Conservation (phyloP, 2,329 filamentous ascomycete species). For the Ceratocystis huliohia region DNA sequence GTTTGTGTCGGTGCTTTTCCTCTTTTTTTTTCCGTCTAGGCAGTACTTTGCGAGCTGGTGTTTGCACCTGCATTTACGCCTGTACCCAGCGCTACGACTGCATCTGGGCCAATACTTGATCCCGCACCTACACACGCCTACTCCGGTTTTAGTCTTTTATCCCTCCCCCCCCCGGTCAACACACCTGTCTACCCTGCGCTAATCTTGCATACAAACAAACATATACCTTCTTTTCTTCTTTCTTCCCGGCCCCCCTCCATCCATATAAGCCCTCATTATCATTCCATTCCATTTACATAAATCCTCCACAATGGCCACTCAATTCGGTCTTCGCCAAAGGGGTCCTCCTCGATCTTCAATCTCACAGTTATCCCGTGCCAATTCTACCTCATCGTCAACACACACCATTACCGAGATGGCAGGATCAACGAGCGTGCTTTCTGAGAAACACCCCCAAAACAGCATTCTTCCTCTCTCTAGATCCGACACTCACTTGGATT, state of each 20-base stretch:
- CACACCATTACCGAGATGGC: conserved; percentile 9
- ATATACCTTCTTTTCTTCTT: not conserved
- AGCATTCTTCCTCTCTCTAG: too few relatives aligned
- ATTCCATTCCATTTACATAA: not conserved
- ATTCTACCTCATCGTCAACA: not conserved
- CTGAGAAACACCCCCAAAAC: too few relatives aligned
- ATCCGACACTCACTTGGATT: too few relatives aligned
- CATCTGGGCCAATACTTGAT: not conserved
- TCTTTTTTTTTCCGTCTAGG: not conserved
- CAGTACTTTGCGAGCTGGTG: not conserved
- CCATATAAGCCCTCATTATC: not conserved
- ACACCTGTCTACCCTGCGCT: not conserved
- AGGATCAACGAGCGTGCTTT: not conserved
- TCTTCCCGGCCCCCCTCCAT: not conserved
- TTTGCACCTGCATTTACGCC: conserved; percentile 4
- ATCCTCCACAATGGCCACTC: conserved; percentile 10
- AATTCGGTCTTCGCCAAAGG: not conserved
- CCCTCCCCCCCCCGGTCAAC: not conserved
- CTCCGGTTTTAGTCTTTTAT: conserved; percentile 1
- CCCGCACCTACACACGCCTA: conserved; percentile 8
- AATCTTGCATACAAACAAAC: not conserved
- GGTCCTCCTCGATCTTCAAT: conserved; percentile 2
- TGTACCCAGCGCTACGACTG: not conserved
- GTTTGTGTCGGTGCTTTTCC: not conserved
- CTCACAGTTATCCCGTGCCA: conserved; percentile 4